phyloP scores from a whole-genome alignment of 345 rosid species.

The Eucalyptus viminalis region DNA sequence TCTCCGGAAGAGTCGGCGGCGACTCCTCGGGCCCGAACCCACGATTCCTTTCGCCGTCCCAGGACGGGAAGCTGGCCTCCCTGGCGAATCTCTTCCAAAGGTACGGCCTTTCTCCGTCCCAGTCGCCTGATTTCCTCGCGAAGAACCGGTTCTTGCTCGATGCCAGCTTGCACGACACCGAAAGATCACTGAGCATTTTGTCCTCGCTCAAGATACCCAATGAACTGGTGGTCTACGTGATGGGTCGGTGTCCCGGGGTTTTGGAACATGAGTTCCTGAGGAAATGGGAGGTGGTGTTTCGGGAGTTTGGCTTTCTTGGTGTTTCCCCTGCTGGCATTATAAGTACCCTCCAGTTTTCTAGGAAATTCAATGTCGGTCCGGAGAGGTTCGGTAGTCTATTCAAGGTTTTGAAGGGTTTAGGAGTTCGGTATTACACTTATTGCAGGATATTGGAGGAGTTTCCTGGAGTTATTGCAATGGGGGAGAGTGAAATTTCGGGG shows the following conservation, averaged over 20 bases:
- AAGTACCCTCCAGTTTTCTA: slow-evolving; percentile 38
- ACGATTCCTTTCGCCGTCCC: slow-evolving; percentile 9
- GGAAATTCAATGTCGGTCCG: slow-evolving; percentile 33
- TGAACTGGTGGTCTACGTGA: slow-evolving; percentile 29
- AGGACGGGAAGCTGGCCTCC: slow-evolving; percentile 25
- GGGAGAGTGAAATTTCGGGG: slow-evolving; percentile 23
- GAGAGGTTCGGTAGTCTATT: slow-evolving; percentile 13
- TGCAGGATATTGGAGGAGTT: slow-evolving; percentile 38
- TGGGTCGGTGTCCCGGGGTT: slow-evolving; percentile 52
- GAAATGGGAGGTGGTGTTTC: slow-evolving; percentile 37
- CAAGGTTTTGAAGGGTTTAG: slow-evolving; percentile 38
- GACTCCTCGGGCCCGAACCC: not conserved
- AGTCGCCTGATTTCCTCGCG: slow-evolving; percentile 29
- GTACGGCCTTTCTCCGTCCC: slow-evolving; percentile 55
- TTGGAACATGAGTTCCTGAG: slow-evolving; percentile 43
- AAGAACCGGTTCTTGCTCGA: slow-evolving; percentile 21
- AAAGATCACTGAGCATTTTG: slow-evolving; percentile 43
- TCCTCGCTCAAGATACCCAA: slow-evolving; percentile 45
- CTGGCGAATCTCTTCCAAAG: slow-evolving; percentile 56
- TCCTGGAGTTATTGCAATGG: slow-evolving; percentile 33
- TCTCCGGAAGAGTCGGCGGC: not conserved
- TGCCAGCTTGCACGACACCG: slow-evolving; percentile 28
- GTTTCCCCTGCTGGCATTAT: slow-evolving; percentile 21
- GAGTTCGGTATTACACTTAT: slow-evolving; percentile 35
- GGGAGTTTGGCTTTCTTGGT: slow-evolving; percentile 2